Evolutionary conservation across 805 yeast species (phyloP).

Genomic region (Saturnispora galanensis): DNA sequence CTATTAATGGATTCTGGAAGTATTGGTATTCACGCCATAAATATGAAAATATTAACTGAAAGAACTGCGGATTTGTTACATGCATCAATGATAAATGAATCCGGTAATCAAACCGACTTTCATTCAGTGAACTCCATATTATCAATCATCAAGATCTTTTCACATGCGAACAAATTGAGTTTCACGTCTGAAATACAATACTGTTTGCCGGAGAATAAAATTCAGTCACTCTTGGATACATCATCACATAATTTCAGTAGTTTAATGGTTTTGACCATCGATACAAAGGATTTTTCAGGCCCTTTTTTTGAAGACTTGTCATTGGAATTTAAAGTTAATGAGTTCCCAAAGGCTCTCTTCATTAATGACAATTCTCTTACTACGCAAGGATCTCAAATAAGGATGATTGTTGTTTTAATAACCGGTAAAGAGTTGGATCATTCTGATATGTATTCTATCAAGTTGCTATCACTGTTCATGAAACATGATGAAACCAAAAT

Average conservation of each 20-base stretch:
- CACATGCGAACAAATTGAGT: conserved; percentile 22
- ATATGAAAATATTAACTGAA: conserved; percentile 51
- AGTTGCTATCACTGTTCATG: conserved; percentile 18
- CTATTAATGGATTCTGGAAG: conserved; percentile 18
- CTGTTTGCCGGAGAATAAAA: conserved; percentile 20
- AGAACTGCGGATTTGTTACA: conserved; percentile 62
- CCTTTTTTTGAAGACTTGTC: conserved; percentile 10
- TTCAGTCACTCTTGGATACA: conserved; percentile 18
- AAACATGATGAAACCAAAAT: conserved; percentile 12
- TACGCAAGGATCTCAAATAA: conserved; percentile 2
- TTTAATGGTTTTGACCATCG: conserved; percentile 19
- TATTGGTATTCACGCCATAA: conserved; percentile 38
- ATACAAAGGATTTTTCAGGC: conserved; percentile 16
- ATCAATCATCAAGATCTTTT: conserved; percentile 25
- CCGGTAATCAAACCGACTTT: conserved; percentile 13
- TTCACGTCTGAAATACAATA: conserved; percentile 26
- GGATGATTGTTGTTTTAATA: conserved; percentile 17
- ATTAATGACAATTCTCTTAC: conserved; percentile 21
- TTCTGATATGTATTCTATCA: conserved; percentile 19
- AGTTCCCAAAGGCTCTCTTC: conserved; percentile 17
- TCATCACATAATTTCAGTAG: conserved; percentile 14
- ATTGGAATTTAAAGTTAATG: conserved; percentile 9
- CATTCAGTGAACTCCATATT: conserved; percentile 30
- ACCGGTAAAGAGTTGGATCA: conserved; percentile 12
- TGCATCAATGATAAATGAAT: conserved; percentile 36